Conservation (phyloP, 306 rosid genomes). For the Dalbergia cochinchinensis region DNA sequence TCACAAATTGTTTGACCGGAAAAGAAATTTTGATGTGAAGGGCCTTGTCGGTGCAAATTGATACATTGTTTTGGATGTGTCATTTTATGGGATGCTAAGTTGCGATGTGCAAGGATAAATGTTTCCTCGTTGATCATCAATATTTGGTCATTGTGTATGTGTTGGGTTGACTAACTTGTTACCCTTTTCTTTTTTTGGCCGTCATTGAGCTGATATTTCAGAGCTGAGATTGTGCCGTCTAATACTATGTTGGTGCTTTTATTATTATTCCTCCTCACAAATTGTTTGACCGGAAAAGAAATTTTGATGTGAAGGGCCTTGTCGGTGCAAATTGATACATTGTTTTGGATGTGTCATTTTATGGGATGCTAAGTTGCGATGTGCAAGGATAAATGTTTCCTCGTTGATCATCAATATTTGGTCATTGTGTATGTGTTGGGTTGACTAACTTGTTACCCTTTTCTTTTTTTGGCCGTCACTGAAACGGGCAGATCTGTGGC, state of each 20-base stretch:
- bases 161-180: slow-evolving; percentile 20
- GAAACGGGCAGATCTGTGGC: slow-evolving; percentile 76
- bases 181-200: background rate
- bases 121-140: background rate
- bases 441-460: slow-evolving; percentile 6
- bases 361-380: slow-evolving; percentile 35
- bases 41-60: slow-evolving; percentile 6
- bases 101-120: slow-evolving; percentile 10
- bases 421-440: slow-evolving; percentile 24
- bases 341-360: slow-evolving; percentile 14
- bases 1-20: slow-evolving; percentile 28
- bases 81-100: slow-evolving; percentile 32
- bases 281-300: slow-evolving; percentile 27
- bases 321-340: background rate
- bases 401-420: background rate
- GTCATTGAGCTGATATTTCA: too few relatives aligned
- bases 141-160: slow-evolving; percentile 18
- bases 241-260: slow-evolving; percentile 16
- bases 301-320: slow-evolving; percentile 1
- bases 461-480: background rate
- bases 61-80: slow-evolving; percentile 14
- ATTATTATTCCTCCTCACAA: slow-evolving; percentile 27
- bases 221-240: background rate
- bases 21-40: background rate
- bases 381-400: slow-evolving; percentile 9